Evolutionary conservation across 257 asterid genomes (phyloP).

Genomic region (Salvia miltiorrhiza): DNA sequence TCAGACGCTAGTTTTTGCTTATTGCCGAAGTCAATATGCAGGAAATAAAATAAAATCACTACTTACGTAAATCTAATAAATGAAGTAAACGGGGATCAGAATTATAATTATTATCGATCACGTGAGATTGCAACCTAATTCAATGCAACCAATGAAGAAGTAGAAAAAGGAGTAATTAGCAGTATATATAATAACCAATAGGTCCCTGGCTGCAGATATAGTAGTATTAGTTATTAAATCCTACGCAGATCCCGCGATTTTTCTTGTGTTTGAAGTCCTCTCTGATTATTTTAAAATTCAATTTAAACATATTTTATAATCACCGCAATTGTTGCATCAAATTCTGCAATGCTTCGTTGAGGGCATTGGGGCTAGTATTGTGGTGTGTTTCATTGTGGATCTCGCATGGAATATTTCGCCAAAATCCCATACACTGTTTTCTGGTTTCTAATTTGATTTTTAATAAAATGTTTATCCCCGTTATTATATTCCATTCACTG

Average conservation of each 20-base stretch:
- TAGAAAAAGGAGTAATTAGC: conserved; percentile 1
- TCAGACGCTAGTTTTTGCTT: too few species aligned
- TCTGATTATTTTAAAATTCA: neutral
- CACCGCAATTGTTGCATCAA: conserved; percentile 3
- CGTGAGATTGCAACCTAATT: conserved; percentile 19
- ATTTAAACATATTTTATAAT: neutral
- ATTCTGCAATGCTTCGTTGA: neutral
- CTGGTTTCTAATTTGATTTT: too few species aligned
- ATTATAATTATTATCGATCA: conserved; percentile 23
- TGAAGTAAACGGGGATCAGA: conserved; percentile 8
- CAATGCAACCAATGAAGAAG: conserved; percentile 20
- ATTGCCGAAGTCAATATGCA: neutral
- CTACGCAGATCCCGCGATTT: conserved; percentile 24
- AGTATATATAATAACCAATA: neutral
- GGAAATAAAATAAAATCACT: neutral
- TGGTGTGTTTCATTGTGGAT: too few species aligned
- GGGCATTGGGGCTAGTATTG: too few species aligned
- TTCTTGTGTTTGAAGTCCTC: conserved; percentile 21
- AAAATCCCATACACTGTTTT: too few species aligned
- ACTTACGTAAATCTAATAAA: neutral
- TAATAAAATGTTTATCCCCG: too few species aligned
- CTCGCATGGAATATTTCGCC: too few species aligned
- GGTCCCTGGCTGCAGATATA: neutral
- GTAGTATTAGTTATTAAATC: neutral
- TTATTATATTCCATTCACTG: too few species aligned